Base-by-base conservation (phyloP, 1,284 basidiomycete genomes). In the Cystobasidium slooffiae region DNA sequence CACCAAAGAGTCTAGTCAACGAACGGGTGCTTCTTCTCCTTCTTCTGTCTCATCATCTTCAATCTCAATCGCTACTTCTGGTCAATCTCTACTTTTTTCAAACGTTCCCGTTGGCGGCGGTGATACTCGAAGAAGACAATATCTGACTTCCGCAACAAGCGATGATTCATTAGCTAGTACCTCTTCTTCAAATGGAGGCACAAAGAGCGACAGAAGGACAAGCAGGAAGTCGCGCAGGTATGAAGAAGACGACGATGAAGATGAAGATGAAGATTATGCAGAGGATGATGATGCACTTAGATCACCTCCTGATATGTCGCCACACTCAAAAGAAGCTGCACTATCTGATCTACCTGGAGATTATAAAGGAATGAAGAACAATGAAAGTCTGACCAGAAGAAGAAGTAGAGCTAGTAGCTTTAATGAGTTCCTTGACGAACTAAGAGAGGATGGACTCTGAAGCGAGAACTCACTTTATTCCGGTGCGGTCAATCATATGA, bases 261-360 rank as follows among this genome's bases (percentile, higher is more conserved):
- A 65, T 6, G 41, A 24, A 1, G 41, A 64, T 64, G 61, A 49
- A 22, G 63, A 65, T 6, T 55, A 47, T 10, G 55, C 44, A 10
- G 68, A 69, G 9, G 68, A 61, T 5, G 53, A 52, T 47, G 55
- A 44, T 12, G 14, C 51, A n/a, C 56, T n/a, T 31, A 69, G 68
- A 20, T 31, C 31, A 31, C 68, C 68, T 14, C 43, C 43, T 31
- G 68, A 59, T 20, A 69, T 51, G 46, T 69, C 68, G 9, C 55
- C 68, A 3, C 55, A 68, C 14, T 5, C 20, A 4, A 47, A 16
- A 68, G 14, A 43, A 16, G 43, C 43, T 7, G 20, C 49, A 39
- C 43, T 46, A 22, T 41, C 49, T 10, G 12, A 14, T 5, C 14
- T 20, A 68, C 8, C 3, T 14, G 6, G 24, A 18, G 24, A 59